Evolutionary conservation across 148 eudicot species (phyloP), one percentile per base, ranked within the genome.

Genomic region (Oxyria digyna): DNA sequence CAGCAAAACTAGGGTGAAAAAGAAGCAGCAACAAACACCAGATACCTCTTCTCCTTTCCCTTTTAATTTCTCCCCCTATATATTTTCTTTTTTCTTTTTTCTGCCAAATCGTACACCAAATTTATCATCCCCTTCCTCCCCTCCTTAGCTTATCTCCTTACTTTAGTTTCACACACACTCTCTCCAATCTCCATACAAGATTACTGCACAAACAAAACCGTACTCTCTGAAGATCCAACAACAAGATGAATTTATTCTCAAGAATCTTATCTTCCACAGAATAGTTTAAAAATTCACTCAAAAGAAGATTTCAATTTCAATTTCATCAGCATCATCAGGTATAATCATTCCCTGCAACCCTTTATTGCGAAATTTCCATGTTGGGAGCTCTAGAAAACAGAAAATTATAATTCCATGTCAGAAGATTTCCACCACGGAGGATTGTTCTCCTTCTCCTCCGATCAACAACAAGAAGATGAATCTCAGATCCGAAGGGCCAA

Each of bases 351-450:
- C 23, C 29, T 52, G 59, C 59, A 23, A 27, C 23, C 27, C 21
- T 52, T 52, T 24, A 52, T 52, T 21, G 29, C 29, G 6, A 2
- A 35, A 4, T 18, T 52, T 21, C 4, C 59, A 8, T 54, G 32
- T 18, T 43, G 48, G 15, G 48, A 43, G 15, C 0, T 43, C 15
- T 18, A n/a, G n/a, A 35, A 37, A 66, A 20, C 17, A 11, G 46
- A 79, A 75, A n/a, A 35, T 35, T 35, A 6, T n/a, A 35, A 35
- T 81, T 81, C 83, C 82, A 91, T 91, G 97, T 87, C 96, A 79
- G 84, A 84, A 72, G 81, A 81, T 49, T 83, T 82, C 70, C 80
- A 76, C 57, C 83, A 68, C 27, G 18, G n/a, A 38, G 81, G 82
- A 21, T 68, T 87, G 46, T 77, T 71, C 37, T 27, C 59, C 65